Conservation (phyloP, 2,329 filamentous ascomycete genomes). For the Botrytis squamosa region DNA sequence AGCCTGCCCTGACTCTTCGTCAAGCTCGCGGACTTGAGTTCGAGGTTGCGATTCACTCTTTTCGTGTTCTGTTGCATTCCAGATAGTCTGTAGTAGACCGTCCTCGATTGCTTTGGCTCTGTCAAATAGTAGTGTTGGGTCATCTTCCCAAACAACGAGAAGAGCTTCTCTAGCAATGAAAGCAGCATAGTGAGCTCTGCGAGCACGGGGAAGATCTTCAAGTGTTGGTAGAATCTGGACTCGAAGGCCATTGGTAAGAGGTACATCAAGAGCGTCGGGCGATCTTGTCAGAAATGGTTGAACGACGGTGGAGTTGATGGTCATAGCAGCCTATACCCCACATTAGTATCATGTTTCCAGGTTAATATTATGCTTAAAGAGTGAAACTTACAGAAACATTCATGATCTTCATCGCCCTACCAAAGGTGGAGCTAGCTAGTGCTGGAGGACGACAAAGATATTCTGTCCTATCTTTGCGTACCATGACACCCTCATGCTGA, state of each 20-base stretch:
- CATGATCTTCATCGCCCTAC: constrained; percentile 61
- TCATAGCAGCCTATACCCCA: constrained; percentile 65
- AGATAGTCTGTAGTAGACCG: constrained; percentile 75
- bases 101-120: constrained; percentile 72
- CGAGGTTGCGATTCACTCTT: constrained; percentile 52
- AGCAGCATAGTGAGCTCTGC: constrained; percentile 78
- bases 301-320: constrained; percentile 75
- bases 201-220: constrained; percentile 65
- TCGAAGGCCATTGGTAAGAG: constrained; percentile 72
- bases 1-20: constrained; percentile 69
- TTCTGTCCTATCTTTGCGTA: constrained; percentile 64
- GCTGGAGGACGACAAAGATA: constrained; percentile 73
- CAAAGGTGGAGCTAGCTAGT: constrained; percentile 61
- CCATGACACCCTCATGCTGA: constrained; percentile 68
- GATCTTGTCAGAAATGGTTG: constrained; percentile 74
- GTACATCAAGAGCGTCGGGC: constrained; percentile 71
- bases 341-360: not conserved
- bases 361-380: not conserved
- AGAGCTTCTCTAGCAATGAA: constrained; percentile 71
- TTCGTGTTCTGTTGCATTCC: constrained; percentile 59
- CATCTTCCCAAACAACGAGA: constrained; percentile 80
- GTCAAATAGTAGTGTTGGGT: constrained; percentile 66
- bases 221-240: constrained; percentile 74
- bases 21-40: constrained; percentile 57
- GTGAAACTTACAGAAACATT: constrained; percentile 62